phyloP scores from a whole-genome alignment of 345 rosid species.

The Eucalyptus guilfoylei region DNA sequence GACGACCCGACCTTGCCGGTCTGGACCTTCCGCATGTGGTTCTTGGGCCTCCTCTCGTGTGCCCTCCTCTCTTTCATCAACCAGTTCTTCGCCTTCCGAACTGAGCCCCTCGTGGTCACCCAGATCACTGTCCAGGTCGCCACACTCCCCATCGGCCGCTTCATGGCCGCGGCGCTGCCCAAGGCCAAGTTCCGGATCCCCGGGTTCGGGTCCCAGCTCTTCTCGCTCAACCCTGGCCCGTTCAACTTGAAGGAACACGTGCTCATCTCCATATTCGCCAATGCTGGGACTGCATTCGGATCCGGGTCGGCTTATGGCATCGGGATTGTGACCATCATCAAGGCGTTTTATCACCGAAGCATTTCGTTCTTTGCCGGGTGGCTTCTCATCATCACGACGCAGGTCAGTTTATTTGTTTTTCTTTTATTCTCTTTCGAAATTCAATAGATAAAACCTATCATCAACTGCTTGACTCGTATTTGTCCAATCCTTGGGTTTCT shows the following conservation, averaged over 20 bases:
- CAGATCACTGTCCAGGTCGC: conserved; percentile 82
- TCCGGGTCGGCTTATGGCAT: conserved; percentile 60
- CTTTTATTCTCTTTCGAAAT: neutral
- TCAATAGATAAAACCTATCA: neutral
- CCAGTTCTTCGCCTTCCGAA: conserved; percentile 76
- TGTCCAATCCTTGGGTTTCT: neutral
- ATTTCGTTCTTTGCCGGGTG: conserved; percentile 70
- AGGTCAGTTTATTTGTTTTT: conserved; percentile 17
- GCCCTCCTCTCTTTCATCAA: conserved; percentile 64
- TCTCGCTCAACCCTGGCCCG: conserved; percentile 74
- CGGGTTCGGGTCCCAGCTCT: conserved; percentile 35
- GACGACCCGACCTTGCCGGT: conserved; percentile 74
- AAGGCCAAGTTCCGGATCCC: conserved; percentile 42
- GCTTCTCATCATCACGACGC: conserved; percentile 83
- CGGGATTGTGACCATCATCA: conserved; percentile 57
- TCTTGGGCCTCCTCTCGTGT: conserved; percentile 59
- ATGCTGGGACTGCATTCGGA: conserved; percentile 84
- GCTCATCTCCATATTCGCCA: conserved; percentile 68
- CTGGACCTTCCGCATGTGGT: conserved; percentile 93
- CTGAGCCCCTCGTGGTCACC: conserved; percentile 70
- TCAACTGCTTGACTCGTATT: neutral
- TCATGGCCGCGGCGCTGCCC: conserved; percentile 57
- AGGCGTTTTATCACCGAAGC: conserved; percentile 49
- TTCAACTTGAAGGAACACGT: conserved; percentile 89
- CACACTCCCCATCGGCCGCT: conserved; percentile 61